Base-by-base conservation (phyloP, 345 rosid genomes). In the Pseudoturritis turrita region DNA sequence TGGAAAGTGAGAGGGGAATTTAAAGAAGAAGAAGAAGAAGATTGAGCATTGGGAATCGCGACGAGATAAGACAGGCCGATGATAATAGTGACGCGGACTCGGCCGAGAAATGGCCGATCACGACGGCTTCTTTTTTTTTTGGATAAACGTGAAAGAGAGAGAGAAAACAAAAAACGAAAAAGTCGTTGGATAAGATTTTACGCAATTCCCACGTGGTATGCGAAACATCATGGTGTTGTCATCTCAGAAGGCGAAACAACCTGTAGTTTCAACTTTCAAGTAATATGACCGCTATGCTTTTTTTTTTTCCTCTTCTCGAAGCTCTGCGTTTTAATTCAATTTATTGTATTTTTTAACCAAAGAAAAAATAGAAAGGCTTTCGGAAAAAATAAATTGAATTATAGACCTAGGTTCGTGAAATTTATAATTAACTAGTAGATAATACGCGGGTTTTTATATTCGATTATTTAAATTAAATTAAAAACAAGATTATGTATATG, bases 61-160 rank as follows among this genome's bases (percentile, higher is more conserved):
- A 76, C 44, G 72, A 64, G 79, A 76, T 76, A 76, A 76, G 76
- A 70, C 19, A 70, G 71, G 45, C 7, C 39, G 66, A 63, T 56
- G 52, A 70, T 31, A 31, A 49, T 33, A 68, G 72, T 70, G 79
- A 76, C 79, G 63, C 58, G 67, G 75, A 69, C 57, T 54, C 62
- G 62, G 73, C 61, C 56, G 71, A 54, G 70, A 72, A 37, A 60
- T 26, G 40, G 68, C 68, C 78, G 74, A 75, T 61, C 74, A 25
- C 65, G 78, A 75, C 78, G 69, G 74, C 50, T 68, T 52, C 40
- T 41, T 71, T 29, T 6, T 29, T 29, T 29, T 29, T 29, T 29
- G 29, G 53, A 73, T 47, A 65, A 57, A 58, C 67, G 61, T 44
- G 18, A 4, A 1, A 1, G 36, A 0, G 36, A 0, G 18, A 17